Evolutionary conservation across 257 asterid species (phyloP), one percentile per base, ranked within the genome.

Genomic region (Capsicum chinense): DNA sequence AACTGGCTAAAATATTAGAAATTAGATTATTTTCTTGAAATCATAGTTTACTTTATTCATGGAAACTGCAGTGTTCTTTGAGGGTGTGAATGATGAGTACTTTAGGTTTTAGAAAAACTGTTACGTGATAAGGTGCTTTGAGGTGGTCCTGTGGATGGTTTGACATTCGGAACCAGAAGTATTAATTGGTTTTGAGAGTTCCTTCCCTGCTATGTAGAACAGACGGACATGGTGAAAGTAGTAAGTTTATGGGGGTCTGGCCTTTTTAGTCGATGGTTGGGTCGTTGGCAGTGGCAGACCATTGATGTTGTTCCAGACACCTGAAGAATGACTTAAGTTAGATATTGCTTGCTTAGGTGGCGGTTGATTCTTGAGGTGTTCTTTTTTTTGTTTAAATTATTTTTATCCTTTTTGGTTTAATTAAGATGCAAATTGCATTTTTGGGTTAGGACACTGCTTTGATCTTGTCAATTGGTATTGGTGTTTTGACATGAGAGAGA

Each of bases 281-380:
- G 62, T 52, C 21, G 48, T 76, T 52, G 26, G 63, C 63, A 3
- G 81, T 13, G 58, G 81, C 81, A 19, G 42, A 10, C 81, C 81
- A 76, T 76, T 33, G 11, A 52, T 76, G 60, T 52, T 76, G 47
- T 74, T 74, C 80, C n/a, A 52, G 60, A 74, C 39, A 74, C 19
- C 19, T 74, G 80, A 12, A 50, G 60, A 74, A 74, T 74, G 80
- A 13, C 39, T 74, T 74, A 50, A 52, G 63, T 15, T 54, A 64
- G 64, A 54, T 54, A 54, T 9, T 78, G 52, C 64, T 33, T 78
- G 50, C 82, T 78, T 54, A 14, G 82, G 66, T 33, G 21, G 50
- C 16, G n/a, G 66, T 78, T 78, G 44, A 33, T 14, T 78, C 10
- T 54, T 78, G 2, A 54, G 64, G 64, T 9, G 0, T 14, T 48